phyloP scores from a whole-genome alignment of 1,284 basidiomycete genomes.

The Cerioporus squamosus region DNA sequence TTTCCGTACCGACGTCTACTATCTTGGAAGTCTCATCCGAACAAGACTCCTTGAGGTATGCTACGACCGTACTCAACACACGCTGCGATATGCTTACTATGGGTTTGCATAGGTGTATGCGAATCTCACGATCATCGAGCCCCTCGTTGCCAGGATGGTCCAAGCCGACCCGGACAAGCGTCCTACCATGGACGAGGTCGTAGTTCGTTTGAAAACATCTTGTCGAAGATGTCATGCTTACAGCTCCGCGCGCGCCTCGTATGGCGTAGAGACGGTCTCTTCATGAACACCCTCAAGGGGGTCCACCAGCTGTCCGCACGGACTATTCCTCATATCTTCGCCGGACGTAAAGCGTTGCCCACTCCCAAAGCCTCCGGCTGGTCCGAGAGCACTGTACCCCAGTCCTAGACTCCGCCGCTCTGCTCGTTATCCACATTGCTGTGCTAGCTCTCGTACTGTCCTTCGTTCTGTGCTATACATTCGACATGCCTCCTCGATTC shows the following conservation, averaged over 20 bases:
- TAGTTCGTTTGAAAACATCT: constrained; percentile 7
- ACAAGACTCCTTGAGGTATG: constrained; percentile 27
- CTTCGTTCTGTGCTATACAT: no score
- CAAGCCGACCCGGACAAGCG: constrained; percentile 15
- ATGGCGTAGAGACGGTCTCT: not conserved
- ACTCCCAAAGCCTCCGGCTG: no score
- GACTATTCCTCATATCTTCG: not conserved
- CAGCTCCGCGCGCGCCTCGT: constrained; percentile 6
- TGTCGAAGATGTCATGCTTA: not conserved
- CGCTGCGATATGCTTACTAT: not conserved
- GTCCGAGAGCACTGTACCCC: no score
- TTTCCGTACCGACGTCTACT: constrained; percentile 28
- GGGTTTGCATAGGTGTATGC: not conserved
- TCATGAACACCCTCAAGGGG: not conserved
- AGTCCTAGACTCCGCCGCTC: no score
- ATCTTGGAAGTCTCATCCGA: constrained; percentile 27
- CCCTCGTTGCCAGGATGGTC: constrained; percentile 18
- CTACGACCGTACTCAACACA: no score
- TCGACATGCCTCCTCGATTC: no score
- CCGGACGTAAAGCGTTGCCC: no score
- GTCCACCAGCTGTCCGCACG: not conserved
- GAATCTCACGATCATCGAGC: constrained; percentile 12
- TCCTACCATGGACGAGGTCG: constrained; percentile 20
- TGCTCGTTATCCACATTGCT: no score
- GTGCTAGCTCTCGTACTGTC: no score